A percentile compares a stretch with the other conserved stretches of the same genome.
Evolutionary conservation across 139 green algal species (phyloP).

Genomic region (Asterochloris sp.): DNA sequence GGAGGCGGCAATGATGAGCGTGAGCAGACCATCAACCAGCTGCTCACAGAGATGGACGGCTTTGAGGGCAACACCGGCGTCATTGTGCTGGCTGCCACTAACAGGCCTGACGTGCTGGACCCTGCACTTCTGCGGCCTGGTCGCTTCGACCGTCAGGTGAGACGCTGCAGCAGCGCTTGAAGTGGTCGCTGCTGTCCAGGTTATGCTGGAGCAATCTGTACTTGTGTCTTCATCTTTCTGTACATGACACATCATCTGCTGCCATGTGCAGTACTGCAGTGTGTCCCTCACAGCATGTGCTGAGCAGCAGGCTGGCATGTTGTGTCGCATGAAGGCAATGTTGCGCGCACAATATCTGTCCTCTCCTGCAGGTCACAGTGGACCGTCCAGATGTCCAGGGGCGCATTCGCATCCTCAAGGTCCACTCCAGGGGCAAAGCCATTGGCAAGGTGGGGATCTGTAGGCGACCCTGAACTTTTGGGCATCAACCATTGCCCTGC

Average conservation of each 20-base stretch:
- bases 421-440: constrained; percentile 95
- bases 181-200: no score
- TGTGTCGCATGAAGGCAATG: background rate
- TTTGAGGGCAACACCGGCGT: constrained; percentile 88
- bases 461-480: no score
- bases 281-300: background rate
- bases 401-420: constrained; percentile 91
- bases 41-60: constrained; percentile 97
- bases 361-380: constrained; percentile 69
- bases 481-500: no score
- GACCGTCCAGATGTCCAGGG: constrained; percentile 90
- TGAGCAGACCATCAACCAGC: constrained; percentile 99
- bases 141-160: constrained; percentile 92
- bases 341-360: background rate
- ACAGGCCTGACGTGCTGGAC: constrained; percentile 96
- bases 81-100: constrained; percentile 90
- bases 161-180: no score
- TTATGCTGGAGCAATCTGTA: no score
- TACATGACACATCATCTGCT: no score
- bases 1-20: constrained; percentile 98
- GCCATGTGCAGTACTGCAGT: no score
- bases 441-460: constrained; percentile 64
- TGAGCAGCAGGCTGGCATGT: background rate
- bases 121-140: constrained; percentile 94
- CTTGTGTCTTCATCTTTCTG: no score